Conservation (phyloP, 805 yeast species). For the Pichia rugopelliculosa region DNA sequence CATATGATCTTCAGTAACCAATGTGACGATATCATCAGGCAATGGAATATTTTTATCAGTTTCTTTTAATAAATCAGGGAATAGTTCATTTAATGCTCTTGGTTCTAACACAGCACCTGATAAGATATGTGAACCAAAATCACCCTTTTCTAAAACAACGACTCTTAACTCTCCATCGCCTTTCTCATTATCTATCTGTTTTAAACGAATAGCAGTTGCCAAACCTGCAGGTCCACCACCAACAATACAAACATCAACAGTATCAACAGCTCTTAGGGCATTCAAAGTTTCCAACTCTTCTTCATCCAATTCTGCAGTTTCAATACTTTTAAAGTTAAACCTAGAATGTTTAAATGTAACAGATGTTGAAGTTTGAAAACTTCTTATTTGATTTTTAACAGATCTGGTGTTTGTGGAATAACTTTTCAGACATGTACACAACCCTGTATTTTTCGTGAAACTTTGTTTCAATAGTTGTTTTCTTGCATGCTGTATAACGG, state of each 20-base stretch:
- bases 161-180: conserved; percentile 60
- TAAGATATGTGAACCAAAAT: conserved; percentile 85
- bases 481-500: background rate
- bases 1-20: conserved; percentile 70
- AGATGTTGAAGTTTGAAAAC: background rate
- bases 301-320: conserved; percentile 25
- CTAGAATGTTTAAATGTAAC: background rate
- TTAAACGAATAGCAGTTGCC: conserved; percentile 84
- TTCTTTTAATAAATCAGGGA: conserved; percentile 56
- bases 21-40: conserved; percentile 70
- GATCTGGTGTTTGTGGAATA: background rate
- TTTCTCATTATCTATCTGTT: conserved; percentile 69
- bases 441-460: background rate
- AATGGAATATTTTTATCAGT: conserved; percentile 56
- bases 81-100: conserved; percentile 73
- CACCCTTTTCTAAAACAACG: conserved; percentile 84
- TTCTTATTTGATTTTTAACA: background rate
- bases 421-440: background rate
- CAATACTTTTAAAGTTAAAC: conserved; percentile 14
- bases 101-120: conserved; percentile 96
- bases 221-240: conserved; percentile 99
- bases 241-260: conserved; percentile 89
- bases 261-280: conserved; percentile 72
- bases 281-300: conserved; percentile 42
- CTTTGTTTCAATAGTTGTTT: background rate